Percentiles rank a stretch among this genome's conserved stretches.
Conservation (phyloP, 2,329 filamentous ascomycete species). For the Talaromyces sp. region DNA sequence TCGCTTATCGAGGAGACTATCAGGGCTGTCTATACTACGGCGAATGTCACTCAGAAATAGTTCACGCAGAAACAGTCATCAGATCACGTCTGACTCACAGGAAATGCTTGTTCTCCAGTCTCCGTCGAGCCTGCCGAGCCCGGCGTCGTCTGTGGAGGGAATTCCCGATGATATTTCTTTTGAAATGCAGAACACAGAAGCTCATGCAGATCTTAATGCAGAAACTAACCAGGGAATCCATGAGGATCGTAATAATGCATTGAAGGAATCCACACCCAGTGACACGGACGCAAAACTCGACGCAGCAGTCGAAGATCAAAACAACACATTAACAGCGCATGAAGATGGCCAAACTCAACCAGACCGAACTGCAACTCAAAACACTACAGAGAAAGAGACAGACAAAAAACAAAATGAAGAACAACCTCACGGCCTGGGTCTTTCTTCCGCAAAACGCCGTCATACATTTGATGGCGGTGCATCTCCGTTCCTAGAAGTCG, state of each 20-base stretch:
- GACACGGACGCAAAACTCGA: neutral
- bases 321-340: neutral
- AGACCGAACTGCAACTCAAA: neutral
- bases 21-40: slow-evolving; percentile 24
- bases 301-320: neutral
- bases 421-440: neutral
- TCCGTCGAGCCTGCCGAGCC: slow-evolving; percentile 12
- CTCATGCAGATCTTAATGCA: neutral
- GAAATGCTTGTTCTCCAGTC: slow-evolving; percentile 30
- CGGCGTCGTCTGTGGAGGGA: slow-evolving; percentile 22
- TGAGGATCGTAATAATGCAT: neutral
- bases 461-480: slow-evolving; percentile 4
- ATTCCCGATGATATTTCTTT: slow-evolving; percentile 17
- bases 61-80: slow-evolving; percentile 15
- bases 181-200: neutral
- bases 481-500: neutral
- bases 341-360: neutral
- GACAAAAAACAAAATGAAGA: neutral
- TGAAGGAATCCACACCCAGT: neutral
- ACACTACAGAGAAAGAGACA: neutral
- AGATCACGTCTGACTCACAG: slow-evolving; percentile 24
- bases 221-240: neutral
- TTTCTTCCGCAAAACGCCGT: neutral
- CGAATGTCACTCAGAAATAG: slow-evolving; percentile 18
- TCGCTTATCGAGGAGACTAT: slow-evolving; percentile 25